phyloP scores from a whole-genome alignment of 1,284 basidiomycete genomes.

The Pseudozyma thailandica region DNA sequence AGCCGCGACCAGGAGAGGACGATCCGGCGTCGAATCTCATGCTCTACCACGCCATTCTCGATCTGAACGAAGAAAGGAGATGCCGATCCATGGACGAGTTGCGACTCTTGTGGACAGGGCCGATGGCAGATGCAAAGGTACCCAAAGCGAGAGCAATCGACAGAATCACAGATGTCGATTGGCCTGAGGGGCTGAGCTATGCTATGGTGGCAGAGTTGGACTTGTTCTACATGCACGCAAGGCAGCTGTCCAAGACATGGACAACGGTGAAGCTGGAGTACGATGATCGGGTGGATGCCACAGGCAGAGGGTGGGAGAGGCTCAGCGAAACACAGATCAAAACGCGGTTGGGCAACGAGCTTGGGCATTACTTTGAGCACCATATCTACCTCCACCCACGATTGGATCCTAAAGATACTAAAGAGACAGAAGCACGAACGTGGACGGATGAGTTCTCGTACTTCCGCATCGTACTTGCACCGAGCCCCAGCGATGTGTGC shows the following conservation, averaged over 20 bases:
- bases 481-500: slow-evolving; percentile 42
- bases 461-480: slow-evolving; percentile 48
- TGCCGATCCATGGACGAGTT: slow-evolving; percentile 46
- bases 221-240: slow-evolving; percentile 19
- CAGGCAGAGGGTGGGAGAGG: slow-evolving; percentile 29
- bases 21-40: slow-evolving; percentile 31
- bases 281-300: slow-evolving; percentile 32
- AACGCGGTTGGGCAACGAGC: slow-evolving; percentile 38
- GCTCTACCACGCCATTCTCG: slow-evolving; percentile 43
- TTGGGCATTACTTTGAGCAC: slow-evolving; percentile 53
- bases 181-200: slow-evolving; percentile 55
- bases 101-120: slow-evolving; percentile 40
- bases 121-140: slow-evolving; percentile 54
- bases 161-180: slow-evolving; percentile 51
- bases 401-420: neutral
- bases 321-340: slow-evolving; percentile 30
- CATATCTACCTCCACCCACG: slow-evolving; percentile 45
- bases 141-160: slow-evolving; percentile 52
- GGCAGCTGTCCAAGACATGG: slow-evolving; percentile 40
- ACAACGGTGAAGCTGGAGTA: slow-evolving; percentile 44
- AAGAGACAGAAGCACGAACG: neutral
- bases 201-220: slow-evolving; percentile 54
- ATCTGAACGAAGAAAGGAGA: slow-evolving; percentile 49
- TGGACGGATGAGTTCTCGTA: slow-evolving; percentile 49
- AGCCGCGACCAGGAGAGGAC: slow-evolving; percentile 28